These are phyloP conservation scores for Chaetomium strumarium DNA, from an alignment of 2,329 filamentous ascomycete genomes.

Conservation along the genomic window DNA sequence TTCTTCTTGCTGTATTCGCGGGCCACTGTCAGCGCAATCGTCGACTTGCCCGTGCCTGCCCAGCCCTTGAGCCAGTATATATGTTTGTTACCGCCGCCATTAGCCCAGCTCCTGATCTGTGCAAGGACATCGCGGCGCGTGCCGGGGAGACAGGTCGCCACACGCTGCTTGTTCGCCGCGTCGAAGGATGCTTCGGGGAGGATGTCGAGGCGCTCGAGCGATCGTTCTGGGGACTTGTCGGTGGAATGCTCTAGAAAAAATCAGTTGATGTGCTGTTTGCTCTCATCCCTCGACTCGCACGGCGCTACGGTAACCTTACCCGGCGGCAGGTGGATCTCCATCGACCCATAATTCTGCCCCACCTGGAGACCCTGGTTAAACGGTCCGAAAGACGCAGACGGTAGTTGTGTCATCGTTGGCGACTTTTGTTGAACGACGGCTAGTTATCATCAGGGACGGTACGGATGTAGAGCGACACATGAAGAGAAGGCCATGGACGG, in stretches of 20 bases:
- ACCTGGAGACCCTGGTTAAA: constrained; percentile 6
- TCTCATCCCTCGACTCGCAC: too few species aligned
- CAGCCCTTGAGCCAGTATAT: constrained; percentile 7
- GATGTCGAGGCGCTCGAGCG: too few species aligned
- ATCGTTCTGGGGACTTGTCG: too few species aligned
- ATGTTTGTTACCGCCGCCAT: neutral
- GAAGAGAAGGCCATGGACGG: too few species aligned
- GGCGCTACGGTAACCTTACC: neutral
- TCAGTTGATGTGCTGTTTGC: too few species aligned
- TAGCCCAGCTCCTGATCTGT: constrained; percentile 2
- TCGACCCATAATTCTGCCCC: constrained; percentile 10
- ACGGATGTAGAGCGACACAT: too few species aligned
- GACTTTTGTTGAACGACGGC: too few species aligned
- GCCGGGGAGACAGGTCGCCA: constrained; percentile 2
- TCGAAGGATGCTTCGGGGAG: neutral
- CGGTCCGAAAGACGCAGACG: constrained; percentile 3
- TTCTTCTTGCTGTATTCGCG: neutral
- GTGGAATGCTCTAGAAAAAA: too few species aligned
- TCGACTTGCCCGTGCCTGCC: constrained; percentile 4
- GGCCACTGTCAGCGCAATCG: neutral
- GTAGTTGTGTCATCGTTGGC: neutral
- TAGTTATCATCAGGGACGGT: too few species aligned
- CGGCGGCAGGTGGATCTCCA: constrained; percentile 23
- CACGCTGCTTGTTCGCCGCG: constrained; percentile 3
- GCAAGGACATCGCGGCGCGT: constrained; percentile 3